phyloP scores from a whole-genome alignment of 208 protist genomes.

The Giardia duodenalis region DNA sequence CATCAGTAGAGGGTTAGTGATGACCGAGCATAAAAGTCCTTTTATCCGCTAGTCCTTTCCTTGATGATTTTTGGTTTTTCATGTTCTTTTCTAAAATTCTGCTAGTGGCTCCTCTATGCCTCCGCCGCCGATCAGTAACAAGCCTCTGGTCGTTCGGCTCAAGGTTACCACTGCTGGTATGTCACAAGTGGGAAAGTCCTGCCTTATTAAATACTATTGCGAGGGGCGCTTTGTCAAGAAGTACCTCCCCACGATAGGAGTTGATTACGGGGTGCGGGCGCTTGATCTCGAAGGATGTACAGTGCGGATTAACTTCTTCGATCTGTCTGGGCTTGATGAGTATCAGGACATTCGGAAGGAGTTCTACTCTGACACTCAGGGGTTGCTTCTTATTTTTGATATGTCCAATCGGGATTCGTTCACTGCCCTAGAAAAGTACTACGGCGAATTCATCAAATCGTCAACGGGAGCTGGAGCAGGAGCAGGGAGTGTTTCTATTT shows the following conservation, averaged over 20 bases:
- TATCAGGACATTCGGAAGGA: constrained; percentile 74
- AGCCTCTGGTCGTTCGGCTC: background rate
- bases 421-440: background rate
- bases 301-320: constrained; percentile 80
- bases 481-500: background rate
- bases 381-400: constrained; percentile 49
- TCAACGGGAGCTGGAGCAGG: too few relatives aligned
- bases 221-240: constrained; percentile 71
- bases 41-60: too few relatives aligned
- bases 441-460: background rate
- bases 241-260: constrained; percentile 83
- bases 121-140: background rate
- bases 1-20: too few relatives aligned
- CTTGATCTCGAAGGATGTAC: constrained; percentile 41
- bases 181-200: constrained; percentile 69
- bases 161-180: constrained; percentile 70
- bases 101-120: too few relatives aligned
- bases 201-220: constrained; percentile 80
- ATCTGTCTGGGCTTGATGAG: constrained; percentile 66
- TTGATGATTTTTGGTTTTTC: too few relatives aligned
- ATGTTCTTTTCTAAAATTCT: too few relatives aligned
- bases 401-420: background rate
- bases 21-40: too few relatives aligned
- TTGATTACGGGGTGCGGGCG: constrained; percentile 80
- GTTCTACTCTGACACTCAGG: constrained; percentile 78